A percentile compares a stretch with the other conserved stretches of the same genome.
Conservation (phyloP, 495 filamentous ascomycete genomes). For the Apodospora peruviana region DNA sequence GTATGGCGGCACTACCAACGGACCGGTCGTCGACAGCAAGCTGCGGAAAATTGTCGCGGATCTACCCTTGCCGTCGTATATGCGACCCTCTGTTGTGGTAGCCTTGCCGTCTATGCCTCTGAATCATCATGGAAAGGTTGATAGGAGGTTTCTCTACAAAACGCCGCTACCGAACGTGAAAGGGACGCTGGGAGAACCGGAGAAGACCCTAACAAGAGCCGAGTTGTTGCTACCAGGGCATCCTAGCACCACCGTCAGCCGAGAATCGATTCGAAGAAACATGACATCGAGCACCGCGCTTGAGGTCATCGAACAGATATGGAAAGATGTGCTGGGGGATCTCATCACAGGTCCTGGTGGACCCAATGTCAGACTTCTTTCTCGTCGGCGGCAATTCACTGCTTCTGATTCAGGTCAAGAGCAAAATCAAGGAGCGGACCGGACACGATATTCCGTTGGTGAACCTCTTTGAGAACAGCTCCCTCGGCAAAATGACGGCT, state of each 20-base stretch:
- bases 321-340: slow-evolving; percentile 10
- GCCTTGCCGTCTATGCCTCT: slow-evolving; percentile 30
- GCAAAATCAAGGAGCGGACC: not conserved
- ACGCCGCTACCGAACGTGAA: not conserved
- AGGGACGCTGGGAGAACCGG: not conserved
- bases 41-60: slow-evolving; percentile 3
- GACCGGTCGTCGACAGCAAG: slow-evolving; percentile 2
- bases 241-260: not conserved
- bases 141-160: slow-evolving; percentile 15
- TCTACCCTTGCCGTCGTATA: slow-evolving; percentile 37
- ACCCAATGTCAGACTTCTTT: slow-evolving; percentile 22
- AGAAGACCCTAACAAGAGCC: not conserved
- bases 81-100: slow-evolving; percentile 34
- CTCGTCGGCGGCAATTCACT: slow-evolving; percentile 24
- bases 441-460: slow-evolving; percentile 1
- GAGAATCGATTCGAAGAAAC: not conserved
- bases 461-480: slow-evolving; percentile 12
- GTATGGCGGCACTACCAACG: not conserved
- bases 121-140: slow-evolving; percentile 37
- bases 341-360: slow-evolving; percentile 6
- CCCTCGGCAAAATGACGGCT: slow-evolving; percentile 14
- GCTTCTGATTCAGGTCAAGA: slow-evolving; percentile 15
- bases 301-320: slow-evolving; percentile 14
- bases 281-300: not conserved
- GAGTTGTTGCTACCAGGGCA: no score